Evolutionary conservation across 2,329 filamentous ascomycete species (phyloP).

Genomic region (Uncinocarpus reesii): DNA sequence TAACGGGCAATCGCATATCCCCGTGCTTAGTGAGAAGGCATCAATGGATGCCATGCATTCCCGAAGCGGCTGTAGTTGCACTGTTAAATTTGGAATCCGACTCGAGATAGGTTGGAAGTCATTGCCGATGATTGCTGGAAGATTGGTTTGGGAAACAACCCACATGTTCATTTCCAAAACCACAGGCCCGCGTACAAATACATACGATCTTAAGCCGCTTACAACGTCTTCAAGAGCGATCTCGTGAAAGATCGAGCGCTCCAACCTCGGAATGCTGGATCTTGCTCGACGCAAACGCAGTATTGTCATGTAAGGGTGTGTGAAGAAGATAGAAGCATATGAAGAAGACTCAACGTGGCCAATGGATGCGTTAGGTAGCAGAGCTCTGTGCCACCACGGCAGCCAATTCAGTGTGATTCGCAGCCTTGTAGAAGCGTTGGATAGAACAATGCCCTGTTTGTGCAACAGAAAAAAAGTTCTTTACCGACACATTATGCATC

Average conservation of each 20-base stretch:
- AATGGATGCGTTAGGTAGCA: conserved; percentile 4
- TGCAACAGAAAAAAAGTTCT: neutral
- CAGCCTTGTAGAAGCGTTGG: conserved; percentile 7
- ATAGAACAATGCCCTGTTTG: conserved; percentile 6
- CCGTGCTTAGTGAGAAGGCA: conserved; percentile 11
- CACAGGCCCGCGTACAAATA: neutral
- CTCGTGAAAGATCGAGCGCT: neutral
- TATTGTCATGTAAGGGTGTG: neutral
- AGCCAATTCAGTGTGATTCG: conserved; percentile 7
- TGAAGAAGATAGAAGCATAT: neutral
- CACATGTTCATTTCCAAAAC: conserved; percentile 1
- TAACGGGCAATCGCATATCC: conserved; percentile 13
- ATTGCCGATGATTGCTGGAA: conserved; percentile 3
- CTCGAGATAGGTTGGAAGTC: conserved; percentile 8
- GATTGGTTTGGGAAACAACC: neutral
- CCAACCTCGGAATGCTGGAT: conserved; percentile 5
- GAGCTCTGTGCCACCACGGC: conserved; percentile 8
- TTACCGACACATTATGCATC: conserved; percentile 1
- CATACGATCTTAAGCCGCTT: neutral
- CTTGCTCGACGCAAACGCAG: neutral
- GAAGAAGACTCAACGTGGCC: neutral
- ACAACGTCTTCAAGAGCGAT: neutral
- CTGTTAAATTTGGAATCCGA: conserved; percentile 9
- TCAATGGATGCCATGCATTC: conserved; percentile 10
- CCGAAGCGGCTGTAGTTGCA: conserved; percentile 15